Percentiles rank a stretch among this genome's conserved stretches.
Evolutionary conservation across 2,329 filamentous ascomycete genomes (phyloP).

Genomic region (Clonostachys byssicola): DNA sequence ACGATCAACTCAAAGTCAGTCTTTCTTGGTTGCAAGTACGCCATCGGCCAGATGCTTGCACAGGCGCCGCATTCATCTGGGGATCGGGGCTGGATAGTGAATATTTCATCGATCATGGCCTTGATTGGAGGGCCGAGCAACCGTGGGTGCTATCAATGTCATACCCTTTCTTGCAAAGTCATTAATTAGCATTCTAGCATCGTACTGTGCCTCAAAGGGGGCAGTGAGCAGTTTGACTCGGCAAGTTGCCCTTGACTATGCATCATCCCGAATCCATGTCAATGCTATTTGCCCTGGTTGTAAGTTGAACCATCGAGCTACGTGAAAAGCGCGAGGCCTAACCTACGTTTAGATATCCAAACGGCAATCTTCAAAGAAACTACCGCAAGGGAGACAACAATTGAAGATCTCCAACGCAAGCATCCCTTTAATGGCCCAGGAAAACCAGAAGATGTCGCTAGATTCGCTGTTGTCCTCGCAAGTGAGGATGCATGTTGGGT

Average conservation of each 20-base stretch:
- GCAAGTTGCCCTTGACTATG: constrained; percentile 44
- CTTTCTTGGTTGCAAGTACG: constrained; percentile 38
- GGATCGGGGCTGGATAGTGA: constrained; percentile 44
- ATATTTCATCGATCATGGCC: constrained; percentile 38
- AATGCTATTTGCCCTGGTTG: constrained; percentile 51
- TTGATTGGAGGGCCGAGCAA: constrained; percentile 21
- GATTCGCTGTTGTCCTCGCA: constrained; percentile 29
- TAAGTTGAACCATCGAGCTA: constrained; percentile 1
- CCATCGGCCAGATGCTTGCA: constrained; percentile 40
- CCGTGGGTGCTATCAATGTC: constrained; percentile 9
- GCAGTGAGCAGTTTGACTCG: constrained; percentile 43
- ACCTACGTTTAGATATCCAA: constrained; percentile 8
- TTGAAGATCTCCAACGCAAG: constrained; percentile 7
- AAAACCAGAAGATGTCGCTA: constrained; percentile 16
- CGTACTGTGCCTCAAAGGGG: constrained; percentile 44
- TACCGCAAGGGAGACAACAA: constrained; percentile 5
- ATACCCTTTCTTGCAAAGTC: not conserved
- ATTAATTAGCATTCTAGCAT: constrained; percentile 10
- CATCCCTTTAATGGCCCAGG: constrained; percentile 20
- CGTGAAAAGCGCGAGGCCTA: too few species aligned
- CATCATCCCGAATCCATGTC: constrained; percentile 38
- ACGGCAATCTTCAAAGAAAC: constrained; percentile 20
- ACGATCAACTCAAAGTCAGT: constrained; percentile 28
- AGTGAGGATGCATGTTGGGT: constrained; percentile 33
- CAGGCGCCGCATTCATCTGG: constrained; percentile 32